A percentile compares a stretch with the other conserved stretches of the same genome.
Conservation (phyloP, 2,329 filamentous ascomycete species). For the Orbilia quercus region DNA sequence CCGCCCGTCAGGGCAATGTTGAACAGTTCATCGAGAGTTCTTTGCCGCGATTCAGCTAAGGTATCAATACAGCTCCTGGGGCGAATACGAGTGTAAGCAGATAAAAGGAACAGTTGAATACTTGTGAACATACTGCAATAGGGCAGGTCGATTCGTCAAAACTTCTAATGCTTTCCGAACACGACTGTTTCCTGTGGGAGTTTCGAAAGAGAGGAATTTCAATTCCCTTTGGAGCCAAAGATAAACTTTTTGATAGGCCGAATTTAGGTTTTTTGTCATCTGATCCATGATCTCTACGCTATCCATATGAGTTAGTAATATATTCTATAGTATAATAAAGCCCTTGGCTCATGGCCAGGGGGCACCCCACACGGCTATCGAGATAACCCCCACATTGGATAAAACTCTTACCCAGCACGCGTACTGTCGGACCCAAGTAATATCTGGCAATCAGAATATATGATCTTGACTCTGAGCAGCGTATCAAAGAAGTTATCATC, state of each 20-base stretch:
- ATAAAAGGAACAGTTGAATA: not conserved
- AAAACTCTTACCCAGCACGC: slow-evolving; percentile 63
- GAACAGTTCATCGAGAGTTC: slow-evolving; percentile 87
- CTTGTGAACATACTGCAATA: slow-evolving; percentile 74
- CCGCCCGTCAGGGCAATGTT: slow-evolving; percentile 87
- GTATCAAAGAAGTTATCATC: slow-evolving; percentile 85
- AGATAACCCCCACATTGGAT: slow-evolving; percentile 5
- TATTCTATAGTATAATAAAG: too few relatives aligned
- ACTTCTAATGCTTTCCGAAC: slow-evolving; percentile 86
- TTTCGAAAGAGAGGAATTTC: slow-evolving; percentile 90
- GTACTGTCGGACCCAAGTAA: slow-evolving; percentile 91
- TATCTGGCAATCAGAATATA: slow-evolving; percentile 87
- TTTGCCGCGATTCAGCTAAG: slow-evolving; percentile 89
- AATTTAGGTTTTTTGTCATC: slow-evolving; percentile 84
- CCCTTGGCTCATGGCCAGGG: too few relatives aligned
- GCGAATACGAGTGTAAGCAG: slow-evolving; percentile 3
- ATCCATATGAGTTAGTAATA: slow-evolving; percentile 62
- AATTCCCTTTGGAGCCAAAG: slow-evolving; percentile 95
- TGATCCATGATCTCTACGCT: slow-evolving; percentile 92
- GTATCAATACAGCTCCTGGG: slow-evolving; percentile 81
- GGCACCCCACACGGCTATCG: too few relatives aligned
- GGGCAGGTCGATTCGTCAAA: slow-evolving; percentile 84
- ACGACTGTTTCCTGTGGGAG: slow-evolving; percentile 86
- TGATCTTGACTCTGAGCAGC: slow-evolving; percentile 82
- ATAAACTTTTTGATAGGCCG: slow-evolving; percentile 94